phyloP scores from a whole-genome alignment of 2,329 filamentous ascomycete species.

The Orbilia oligospora region DNA sequence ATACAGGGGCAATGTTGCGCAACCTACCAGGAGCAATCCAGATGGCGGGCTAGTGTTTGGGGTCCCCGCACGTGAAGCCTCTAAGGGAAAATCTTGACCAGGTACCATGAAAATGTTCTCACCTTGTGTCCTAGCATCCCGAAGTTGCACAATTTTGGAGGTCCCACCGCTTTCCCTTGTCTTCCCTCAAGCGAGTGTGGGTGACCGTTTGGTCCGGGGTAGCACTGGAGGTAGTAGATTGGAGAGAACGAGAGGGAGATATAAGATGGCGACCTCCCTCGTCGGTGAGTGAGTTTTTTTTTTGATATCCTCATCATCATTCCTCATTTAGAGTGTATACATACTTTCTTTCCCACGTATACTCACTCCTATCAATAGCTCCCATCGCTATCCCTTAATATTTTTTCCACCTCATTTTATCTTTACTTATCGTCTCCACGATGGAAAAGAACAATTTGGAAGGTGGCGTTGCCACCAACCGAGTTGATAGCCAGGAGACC shows the following conservation, averaged over 20 bases:
- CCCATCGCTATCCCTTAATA: background rate
- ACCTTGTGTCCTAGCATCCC: constrained; percentile 34
- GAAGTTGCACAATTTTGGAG: constrained; percentile 36
- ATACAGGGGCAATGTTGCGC: constrained; percentile 43
- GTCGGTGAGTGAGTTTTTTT: constrained; percentile 32
- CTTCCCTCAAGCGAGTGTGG: constrained; percentile 45
- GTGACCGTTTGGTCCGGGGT: constrained; percentile 47
- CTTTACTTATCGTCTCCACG: constrained; percentile 12
- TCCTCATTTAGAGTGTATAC: constrained; percentile 18
- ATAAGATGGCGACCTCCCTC: constrained; percentile 46
- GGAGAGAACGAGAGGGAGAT: constrained; percentile 46
- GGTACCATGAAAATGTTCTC: constrained; percentile 44
- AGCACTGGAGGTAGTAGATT: constrained; percentile 17
- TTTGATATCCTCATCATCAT: constrained; percentile 34
- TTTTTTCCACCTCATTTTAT: constrained; percentile 11
- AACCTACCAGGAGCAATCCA: constrained; percentile 41
- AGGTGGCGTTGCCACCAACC: constrained; percentile 27
- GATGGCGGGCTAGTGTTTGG: constrained; percentile 38
- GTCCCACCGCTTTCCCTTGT: constrained; percentile 48
- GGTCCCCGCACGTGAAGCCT: constrained; percentile 48
- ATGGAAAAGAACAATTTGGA: constrained; percentile 32
- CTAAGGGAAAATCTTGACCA: constrained; percentile 50
- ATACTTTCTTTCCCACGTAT: constrained; percentile 14
- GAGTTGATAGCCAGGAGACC: constrained; percentile 2
- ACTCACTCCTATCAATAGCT: background rate